These are phyloP conservation scores for Cystobasidiaceae sp. DNA, from an alignment of 1,284 basidiomycete genomes.

Conservation along the genomic window DNA sequence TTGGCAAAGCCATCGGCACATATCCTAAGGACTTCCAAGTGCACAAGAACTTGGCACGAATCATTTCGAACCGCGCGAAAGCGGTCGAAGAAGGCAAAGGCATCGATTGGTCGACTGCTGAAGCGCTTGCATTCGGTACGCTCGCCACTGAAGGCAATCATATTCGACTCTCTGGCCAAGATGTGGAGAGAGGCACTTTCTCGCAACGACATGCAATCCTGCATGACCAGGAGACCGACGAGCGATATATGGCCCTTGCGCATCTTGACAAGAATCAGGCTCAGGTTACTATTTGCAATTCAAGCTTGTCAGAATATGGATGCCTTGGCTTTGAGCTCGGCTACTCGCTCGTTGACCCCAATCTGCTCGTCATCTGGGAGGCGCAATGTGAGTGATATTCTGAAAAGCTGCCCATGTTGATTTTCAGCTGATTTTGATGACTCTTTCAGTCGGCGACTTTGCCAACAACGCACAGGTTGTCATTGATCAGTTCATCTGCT, in stretches of 20 bases:
- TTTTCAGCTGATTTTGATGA: background rate
- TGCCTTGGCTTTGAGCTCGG: slow-evolving; percentile 96
- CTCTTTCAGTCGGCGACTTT: slow-evolving; percentile 72
- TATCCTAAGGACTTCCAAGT: slow-evolving; percentile 81
- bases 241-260: slow-evolving; percentile 82
- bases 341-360: slow-evolving; percentile 94
- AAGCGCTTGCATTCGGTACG: slow-evolving; percentile 92
- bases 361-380: slow-evolving; percentile 94
- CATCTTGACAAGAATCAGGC: slow-evolving; percentile 83
- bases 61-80: slow-evolving; percentile 81
- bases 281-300: slow-evolving; percentile 92
- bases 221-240: slow-evolving; percentile 91
- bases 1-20: slow-evolving; percentile 79
- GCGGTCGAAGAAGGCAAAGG: slow-evolving; percentile 81
- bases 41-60: slow-evolving; percentile 91
- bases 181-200: slow-evolving; percentile 98
- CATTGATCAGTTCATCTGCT: slow-evolving; percentile 98
- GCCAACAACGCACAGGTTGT: slow-evolving; percentile 95
- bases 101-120: slow-evolving; percentile 99
- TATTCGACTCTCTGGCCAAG: slow-evolving; percentile 94
- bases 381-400: slow-evolving; percentile 48
- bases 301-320: slow-evolving; percentile 92
- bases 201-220: slow-evolving; percentile 98
- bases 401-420: background rate
- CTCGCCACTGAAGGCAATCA: slow-evolving; percentile 89